These are phyloP conservation scores for Candida silvicultrix DNA, from an alignment of 805 yeast genomes.

Conservation along the genomic window DNA sequence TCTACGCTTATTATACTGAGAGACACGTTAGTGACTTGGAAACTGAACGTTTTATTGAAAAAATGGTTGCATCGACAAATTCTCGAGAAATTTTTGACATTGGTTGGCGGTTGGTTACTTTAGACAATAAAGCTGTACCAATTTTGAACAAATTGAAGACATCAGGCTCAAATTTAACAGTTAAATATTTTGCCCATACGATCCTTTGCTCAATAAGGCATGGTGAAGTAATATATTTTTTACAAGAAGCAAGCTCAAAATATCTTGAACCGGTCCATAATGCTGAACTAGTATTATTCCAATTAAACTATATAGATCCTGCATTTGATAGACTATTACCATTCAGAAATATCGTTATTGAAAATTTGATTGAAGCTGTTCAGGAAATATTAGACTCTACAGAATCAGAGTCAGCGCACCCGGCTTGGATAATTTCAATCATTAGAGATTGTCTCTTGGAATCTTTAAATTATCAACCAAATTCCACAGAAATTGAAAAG, in stretches of 20 bases:
- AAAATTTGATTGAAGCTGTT: not conserved
- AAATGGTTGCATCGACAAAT: not conserved
- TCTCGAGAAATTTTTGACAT: not conserved
- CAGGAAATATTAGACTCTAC: too few relatives aligned
- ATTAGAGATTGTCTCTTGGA: not conserved
- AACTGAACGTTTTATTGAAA: not conserved
- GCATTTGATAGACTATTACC: constrained; percentile 1
- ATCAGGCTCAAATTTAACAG: not conserved
- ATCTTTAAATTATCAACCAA: not conserved
- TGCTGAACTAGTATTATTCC: not conserved
- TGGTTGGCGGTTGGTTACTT: not conserved
- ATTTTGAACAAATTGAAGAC: not conserved
- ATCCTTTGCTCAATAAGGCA: not conserved
- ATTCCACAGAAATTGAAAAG: not conserved
- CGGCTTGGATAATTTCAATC: not conserved
- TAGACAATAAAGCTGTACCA: not conserved
- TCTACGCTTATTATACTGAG: not conserved
- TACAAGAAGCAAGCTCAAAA: not conserved
- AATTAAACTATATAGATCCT: not conserved
- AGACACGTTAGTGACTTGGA: not conserved
- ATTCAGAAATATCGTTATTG: not conserved
- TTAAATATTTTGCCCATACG: not conserved
- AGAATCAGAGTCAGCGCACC: not conserved
- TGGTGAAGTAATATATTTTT: not conserved
- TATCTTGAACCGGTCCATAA: not conserved